phyloP scores from a whole-genome alignment of 768 basidiomycete species.

The Naematelia encephala region DNA sequence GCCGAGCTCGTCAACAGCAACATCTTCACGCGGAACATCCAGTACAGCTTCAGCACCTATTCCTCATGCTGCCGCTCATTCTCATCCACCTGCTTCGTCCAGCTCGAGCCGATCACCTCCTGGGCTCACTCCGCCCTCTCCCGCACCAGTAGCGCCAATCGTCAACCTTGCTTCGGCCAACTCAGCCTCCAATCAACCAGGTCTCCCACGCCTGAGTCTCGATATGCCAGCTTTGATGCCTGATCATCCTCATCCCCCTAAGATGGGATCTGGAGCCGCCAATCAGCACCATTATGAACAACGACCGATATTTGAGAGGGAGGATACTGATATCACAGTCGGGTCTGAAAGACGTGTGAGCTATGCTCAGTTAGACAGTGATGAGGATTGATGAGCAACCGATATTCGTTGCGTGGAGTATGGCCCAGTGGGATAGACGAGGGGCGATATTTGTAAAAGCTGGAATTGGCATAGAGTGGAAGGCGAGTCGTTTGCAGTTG shows the following conservation, averaged over 20 bases:
- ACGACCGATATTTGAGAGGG: not conserved
- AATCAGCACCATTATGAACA: constrained; percentile 3
- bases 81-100: not conserved
- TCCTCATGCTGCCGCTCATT: not conserved
- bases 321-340: constrained; percentile 6
- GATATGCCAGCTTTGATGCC: constrained; percentile 35
- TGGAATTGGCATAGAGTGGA: too few species aligned
- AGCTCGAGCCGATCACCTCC: constrained; percentile 9
- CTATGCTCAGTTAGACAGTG: constrained; percentile 25
- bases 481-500: not conserved
- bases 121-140: constrained; percentile 15
- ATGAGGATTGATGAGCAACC: constrained; percentile 9
- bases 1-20: constrained; percentile 1
- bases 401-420: not conserved
- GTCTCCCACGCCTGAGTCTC: constrained; percentile 27
- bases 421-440: not conserved
- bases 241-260: constrained; percentile 14
- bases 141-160: constrained; percentile 26
- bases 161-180: constrained; percentile 14
- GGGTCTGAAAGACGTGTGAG: constrained; percentile 5
- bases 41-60: constrained; percentile 16
- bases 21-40: constrained; percentile 2
- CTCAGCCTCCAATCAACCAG: not conserved
- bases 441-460: not conserved
- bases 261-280: not conserved